Evolutionary conservation across 169 alveolate species (phyloP), one percentile per base, ranked within the genome.

Genomic region (Plasmodium knowlesi): DNA sequence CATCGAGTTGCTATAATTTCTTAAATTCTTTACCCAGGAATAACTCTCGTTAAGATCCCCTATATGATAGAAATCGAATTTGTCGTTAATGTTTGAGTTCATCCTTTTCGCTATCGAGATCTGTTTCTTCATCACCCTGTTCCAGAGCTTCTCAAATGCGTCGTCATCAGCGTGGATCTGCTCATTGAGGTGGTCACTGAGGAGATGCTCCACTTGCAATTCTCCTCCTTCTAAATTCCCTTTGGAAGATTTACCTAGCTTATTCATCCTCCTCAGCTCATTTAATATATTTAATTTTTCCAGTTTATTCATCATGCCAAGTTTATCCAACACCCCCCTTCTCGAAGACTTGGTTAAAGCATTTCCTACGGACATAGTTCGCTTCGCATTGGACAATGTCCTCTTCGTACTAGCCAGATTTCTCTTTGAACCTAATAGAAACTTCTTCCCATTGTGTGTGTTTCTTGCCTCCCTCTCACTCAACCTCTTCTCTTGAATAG

Each of bases 1-100:
- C 61, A 46, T 19, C 10, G 93, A 28, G 10, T 72, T 41, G 41
- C 72, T 73, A 61, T 85, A 85, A 53, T 85, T 85, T 74, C 93
- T 73, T 57, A 85, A 19, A 19, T 73, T 85, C 39, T 43, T 85
- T 1, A 85, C 85, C 93, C 93, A 85, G 0, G 85, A 85, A 22
- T 85, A 85, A 39, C 74, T 73, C 39, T 85, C 93, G 74, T 85
- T 85, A 5, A 85, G 61, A 1, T 61, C 12, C 5, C 12, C 78
- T 19, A 85, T 72, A 67, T 85, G 84, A 28, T 37, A 85, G 14
- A 73, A 39, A 32, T 53, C 84, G 14, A 73, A 46, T 50, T 85
- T 85, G 12, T 73, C 46, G 28, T 84, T 74, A 3, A 74, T 41
- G 1, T 80, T 30, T 0, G 28, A 72, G 2, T 61, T 28, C 37